Percentiles rank a stretch among this genome's conserved stretches.
Evolutionary conservation across 2,329 filamentous ascomycete genomes (phyloP).

Genomic region (Aurifilum marmelostoma): DNA sequence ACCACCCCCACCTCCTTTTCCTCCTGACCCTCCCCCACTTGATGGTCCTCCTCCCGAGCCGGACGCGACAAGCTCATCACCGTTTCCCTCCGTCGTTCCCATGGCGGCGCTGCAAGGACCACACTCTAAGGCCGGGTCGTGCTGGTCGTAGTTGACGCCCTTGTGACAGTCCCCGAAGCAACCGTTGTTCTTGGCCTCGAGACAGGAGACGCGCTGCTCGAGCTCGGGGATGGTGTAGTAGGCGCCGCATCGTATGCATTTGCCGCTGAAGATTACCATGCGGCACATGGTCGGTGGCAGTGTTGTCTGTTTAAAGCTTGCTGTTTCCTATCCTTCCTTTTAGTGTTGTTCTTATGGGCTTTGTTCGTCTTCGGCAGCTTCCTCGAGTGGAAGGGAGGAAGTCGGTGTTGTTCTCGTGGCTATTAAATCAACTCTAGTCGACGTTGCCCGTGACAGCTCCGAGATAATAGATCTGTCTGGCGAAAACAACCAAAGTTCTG

Average conservation of each 20-base stretch:
- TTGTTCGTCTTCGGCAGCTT: too few species aligned
- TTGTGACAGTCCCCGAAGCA: conserved; percentile 48
- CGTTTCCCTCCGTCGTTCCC: conserved; percentile 37
- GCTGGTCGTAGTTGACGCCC: conserved; percentile 47
- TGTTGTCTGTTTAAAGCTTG: neutral
- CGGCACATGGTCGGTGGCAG: conserved; percentile 47
- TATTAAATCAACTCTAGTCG: neutral
- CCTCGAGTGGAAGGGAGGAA: neutral
- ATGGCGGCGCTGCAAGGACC: conserved; percentile 40
- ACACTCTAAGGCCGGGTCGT: conserved; percentile 53
- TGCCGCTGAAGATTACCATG: conserved; percentile 48
- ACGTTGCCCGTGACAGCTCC: too few species aligned
- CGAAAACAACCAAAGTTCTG: neutral
- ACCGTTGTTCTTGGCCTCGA: conserved; percentile 54
- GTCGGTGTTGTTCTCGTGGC: neutral
- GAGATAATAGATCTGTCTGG: neutral
- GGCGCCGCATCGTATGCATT: conserved; percentile 47
- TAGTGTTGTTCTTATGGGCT: neutral
- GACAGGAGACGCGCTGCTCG: conserved; percentile 50
- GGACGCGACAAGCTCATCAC: conserved; percentile 25
- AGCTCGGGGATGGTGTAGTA: conserved; percentile 49
- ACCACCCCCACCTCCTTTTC: conserved; percentile 3
- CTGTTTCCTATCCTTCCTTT: neutral
- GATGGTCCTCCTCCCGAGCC: neutral
- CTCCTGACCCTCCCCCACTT: too few species aligned